phyloP scores from a whole-genome alignment of 2,329 filamentous ascomycete genomes.

The Xylariaceae sp. region DNA sequence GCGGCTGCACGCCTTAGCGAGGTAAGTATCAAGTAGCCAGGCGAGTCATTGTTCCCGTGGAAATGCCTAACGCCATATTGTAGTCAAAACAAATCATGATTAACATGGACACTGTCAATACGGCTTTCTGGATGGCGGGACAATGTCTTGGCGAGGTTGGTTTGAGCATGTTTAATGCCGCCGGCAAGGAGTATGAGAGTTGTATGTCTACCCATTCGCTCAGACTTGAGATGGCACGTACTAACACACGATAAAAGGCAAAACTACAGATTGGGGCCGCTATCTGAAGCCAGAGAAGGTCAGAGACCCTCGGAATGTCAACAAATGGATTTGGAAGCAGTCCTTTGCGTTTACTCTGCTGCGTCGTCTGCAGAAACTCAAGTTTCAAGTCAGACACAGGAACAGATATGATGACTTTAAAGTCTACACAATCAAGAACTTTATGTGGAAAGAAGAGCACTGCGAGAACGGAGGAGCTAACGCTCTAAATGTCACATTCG shows the following conservation, averaged over 20 bases:
- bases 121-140: slow-evolving; percentile 77
- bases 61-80: neutral
- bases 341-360: slow-evolving; percentile 54
- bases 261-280: slow-evolving; percentile 30
- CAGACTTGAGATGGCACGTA: slow-evolving; percentile 3
- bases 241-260: slow-evolving; percentile 33
- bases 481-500: slow-evolving; percentile 54
- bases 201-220: slow-evolving; percentile 24
- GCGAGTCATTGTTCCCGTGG: slow-evolving; percentile 5
- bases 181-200: slow-evolving; percentile 31
- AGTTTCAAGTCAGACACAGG: slow-evolving; percentile 54
- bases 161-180: no score
- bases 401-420: slow-evolving; percentile 45
- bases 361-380: slow-evolving; percentile 50
- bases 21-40: slow-evolving; percentile 31
- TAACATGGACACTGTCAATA: slow-evolving; percentile 89
- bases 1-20: slow-evolving; percentile 75
- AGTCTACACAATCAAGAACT: slow-evolving; percentile 49
- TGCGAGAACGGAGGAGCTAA: slow-evolving; percentile 45
- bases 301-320: slow-evolving; percentile 20
- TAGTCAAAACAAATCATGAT: slow-evolving; percentile 60
- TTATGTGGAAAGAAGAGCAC: slow-evolving; percentile 43
- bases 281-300: slow-evolving; percentile 34
- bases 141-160: slow-evolving; percentile 33
- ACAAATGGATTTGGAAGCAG: slow-evolving; percentile 27